Evolutionary conservation across 768 basidiomycete species (phyloP).

Genomic region (Tephrocybe sp.): DNA sequence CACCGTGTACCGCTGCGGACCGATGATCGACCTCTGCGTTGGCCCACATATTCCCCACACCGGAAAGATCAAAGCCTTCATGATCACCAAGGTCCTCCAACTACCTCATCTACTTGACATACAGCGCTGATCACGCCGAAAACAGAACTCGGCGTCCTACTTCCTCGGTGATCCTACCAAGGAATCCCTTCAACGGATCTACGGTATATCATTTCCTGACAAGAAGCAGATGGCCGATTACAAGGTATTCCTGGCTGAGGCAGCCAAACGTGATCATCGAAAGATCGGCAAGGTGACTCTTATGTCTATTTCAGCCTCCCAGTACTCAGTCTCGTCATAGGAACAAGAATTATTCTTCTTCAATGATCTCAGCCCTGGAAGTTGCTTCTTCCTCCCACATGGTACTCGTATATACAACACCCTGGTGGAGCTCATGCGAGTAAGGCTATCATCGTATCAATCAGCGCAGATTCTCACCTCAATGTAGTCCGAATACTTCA

Average conservation of each 20-base stretch:
- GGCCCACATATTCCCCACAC: constrained; percentile 99
- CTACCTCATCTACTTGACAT: neutral
- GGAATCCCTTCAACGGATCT: constrained; percentile 93
- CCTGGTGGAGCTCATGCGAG: constrained; percentile 87
- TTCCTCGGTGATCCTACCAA: constrained; percentile 94
- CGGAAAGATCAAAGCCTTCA: constrained; percentile 95
- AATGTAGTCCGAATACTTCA: constrained; percentile 82
- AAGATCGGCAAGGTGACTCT: constrained; percentile 80
- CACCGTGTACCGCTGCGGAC: constrained; percentile 98
- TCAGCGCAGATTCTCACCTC: neutral
- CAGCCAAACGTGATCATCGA: constrained; percentile 96
- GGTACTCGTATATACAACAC: constrained; percentile 97
- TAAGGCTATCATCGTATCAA: constrained; percentile 35
- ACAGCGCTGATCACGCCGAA: neutral
- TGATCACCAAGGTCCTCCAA: constrained; percentile 82
- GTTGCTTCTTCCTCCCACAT: constrained; percentile 95
- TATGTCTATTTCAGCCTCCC: neutral
- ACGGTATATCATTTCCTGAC: constrained; percentile 99
- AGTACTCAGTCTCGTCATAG: constrained; percentile 28
- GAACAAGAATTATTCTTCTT: constrained; percentile 99
- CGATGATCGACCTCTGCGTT: constrained; percentile 96
- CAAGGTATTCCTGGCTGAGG: constrained; percentile 94
- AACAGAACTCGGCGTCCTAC: constrained; percentile 93
- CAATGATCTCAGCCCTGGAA: constrained; percentile 94
- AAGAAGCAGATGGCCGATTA: constrained; percentile 93